phyloP scores from a whole-genome alignment of 139 green algal genomes.

The Chlamydomonas asymmetrica region DNA sequence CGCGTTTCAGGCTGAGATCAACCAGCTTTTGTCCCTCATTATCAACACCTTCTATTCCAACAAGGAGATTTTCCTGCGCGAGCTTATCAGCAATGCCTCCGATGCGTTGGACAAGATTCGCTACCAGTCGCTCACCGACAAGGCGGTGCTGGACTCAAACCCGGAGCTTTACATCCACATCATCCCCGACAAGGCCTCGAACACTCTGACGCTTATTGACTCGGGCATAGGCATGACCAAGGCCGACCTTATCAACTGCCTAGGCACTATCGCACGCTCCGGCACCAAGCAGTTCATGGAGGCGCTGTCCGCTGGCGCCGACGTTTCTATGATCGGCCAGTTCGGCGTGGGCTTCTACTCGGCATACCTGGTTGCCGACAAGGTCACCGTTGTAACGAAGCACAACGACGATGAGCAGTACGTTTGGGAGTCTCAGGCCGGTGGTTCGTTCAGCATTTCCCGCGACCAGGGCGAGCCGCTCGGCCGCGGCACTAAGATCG shows the following conservation, averaged over 20 bases:
- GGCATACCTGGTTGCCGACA: conserved; percentile 98
- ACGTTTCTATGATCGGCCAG: conserved; percentile 99
- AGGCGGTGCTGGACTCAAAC: conserved; percentile 91
- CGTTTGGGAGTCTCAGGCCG: conserved; percentile 97
- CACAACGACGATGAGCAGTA: conserved; percentile 99
- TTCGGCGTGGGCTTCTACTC: conserved; percentile 99
- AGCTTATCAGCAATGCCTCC: conserved; percentile 94
- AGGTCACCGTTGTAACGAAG: conserved; percentile 89
- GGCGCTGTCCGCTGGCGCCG: conserved; percentile 95
- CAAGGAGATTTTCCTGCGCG: conserved; percentile 94
- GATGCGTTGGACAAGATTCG: conserved; percentile 99
- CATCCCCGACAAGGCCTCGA: conserved; percentile 95
- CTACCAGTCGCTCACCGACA: conserved; percentile 97
- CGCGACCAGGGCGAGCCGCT: conserved; percentile 82
- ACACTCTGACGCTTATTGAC: conserved; percentile 95
- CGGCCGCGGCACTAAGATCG: conserved; percentile 95
- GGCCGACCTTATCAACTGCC: conserved; percentile 98
- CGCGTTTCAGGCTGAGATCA: conserved; percentile 95
- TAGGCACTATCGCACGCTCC: conserved; percentile 98
- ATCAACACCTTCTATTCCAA: conserved; percentile 99
- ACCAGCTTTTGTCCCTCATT: conserved; percentile 98
- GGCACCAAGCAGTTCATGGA: conserved; percentile 99
- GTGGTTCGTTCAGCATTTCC: conserved; percentile 98
- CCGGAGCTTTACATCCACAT: conserved; percentile 97
- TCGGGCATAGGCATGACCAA: conserved; percentile 98